Evolutionary conservation across 1,284 basidiomycete genomes (phyloP), one percentile per base, ranked within the genome.

Genomic region (Mycosarcoma maydis): DNA sequence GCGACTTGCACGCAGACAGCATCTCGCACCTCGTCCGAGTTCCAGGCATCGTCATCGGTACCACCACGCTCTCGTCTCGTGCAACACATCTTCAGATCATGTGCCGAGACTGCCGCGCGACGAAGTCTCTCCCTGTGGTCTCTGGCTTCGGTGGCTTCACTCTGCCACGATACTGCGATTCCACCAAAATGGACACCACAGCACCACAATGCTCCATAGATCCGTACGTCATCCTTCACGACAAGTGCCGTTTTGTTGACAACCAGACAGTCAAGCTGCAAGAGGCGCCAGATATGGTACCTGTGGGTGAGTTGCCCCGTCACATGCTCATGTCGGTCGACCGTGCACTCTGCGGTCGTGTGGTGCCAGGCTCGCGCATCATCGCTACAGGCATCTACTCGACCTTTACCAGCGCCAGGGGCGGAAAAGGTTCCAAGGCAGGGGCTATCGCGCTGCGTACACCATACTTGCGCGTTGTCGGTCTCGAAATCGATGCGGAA

Each of bases 231-330:
- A 96, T 99, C 76, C 86, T 98, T 11, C 96, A 99, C 83, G 91
- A 94, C 51, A 92, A 93, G 83, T 98, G 93, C 48, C 85, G 87
- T 4, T 99, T 98, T 81, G 90, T 95, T 24, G 96, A 99, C 82
- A 92, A 94, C 76, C 96, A 99, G 83, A 92, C 89, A 7, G 87
- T 99, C 76, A 99, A 99, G 83, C 87, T 99, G 14, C 96, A 99
- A 83, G 96, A 99, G 84, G 94, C 95, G 7, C 96, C 96, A 0
- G 96, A 99, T 82, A 97, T 98, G 93, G 96, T 99, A 0, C 96
- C 96, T 3, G 94, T 98, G 20, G 96, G 96, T 85, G 96, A 99
- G 80, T 85, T 99, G 41, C 96, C 96, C 5, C 85, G 94, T 37
- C 96, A 98, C 83, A 94, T 99, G 86, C 87, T 97, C 51, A 86